phyloP scores from a whole-genome alignment of 1,284 basidiomycete species.

The Lentinus polychrous region DNA sequence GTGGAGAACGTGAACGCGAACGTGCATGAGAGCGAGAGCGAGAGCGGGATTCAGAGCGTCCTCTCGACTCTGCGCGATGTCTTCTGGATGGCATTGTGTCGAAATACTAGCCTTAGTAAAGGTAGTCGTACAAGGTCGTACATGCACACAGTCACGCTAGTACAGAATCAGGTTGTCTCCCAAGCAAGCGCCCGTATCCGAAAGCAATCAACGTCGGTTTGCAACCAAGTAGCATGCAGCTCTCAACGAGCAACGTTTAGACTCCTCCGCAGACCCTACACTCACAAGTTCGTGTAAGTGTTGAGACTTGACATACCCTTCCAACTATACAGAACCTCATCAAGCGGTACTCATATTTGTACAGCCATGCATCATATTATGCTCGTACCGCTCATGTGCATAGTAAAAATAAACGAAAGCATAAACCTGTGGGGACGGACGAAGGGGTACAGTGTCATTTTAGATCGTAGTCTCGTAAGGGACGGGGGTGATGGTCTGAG shows the following conservation, averaged over 20 bases:
- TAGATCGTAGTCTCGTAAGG: constrained; percentile 87
- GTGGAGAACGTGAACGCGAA: constrained; percentile 39
- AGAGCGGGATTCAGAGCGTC: constrained; percentile 18
- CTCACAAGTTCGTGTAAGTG: too few species aligned
- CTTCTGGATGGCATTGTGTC: constrained; percentile 21
- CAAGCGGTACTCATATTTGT: constrained; percentile 6
- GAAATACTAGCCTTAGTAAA: too few species aligned
- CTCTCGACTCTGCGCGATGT: constrained; percentile 18
- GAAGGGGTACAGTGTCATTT: constrained; percentile 16
- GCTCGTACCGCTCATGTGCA: constrained; percentile 26
- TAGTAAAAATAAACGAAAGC: constrained; percentile 24
- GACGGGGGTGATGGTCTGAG: constrained; percentile 90
- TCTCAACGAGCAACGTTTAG: too few species aligned
- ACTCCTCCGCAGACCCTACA: not conserved
- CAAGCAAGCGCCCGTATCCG: too few species aligned
- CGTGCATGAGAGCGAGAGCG: constrained; percentile 20
- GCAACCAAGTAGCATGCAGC: too few species aligned
- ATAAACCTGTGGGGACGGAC: constrained; percentile 21
- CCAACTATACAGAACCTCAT: not conserved
- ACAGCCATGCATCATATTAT: constrained; percentile 24
- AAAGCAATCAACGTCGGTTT: too few species aligned
- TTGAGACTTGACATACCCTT: too few species aligned
- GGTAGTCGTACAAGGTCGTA: too few species aligned
- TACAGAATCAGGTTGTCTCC: too few species aligned
- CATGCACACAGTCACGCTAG: too few species aligned